A percentile compares a stretch with the other conserved stretches of the same genome.
Conservation (phyloP, 176 grass and related monocot species). For the Hordeum marinum region DNA sequence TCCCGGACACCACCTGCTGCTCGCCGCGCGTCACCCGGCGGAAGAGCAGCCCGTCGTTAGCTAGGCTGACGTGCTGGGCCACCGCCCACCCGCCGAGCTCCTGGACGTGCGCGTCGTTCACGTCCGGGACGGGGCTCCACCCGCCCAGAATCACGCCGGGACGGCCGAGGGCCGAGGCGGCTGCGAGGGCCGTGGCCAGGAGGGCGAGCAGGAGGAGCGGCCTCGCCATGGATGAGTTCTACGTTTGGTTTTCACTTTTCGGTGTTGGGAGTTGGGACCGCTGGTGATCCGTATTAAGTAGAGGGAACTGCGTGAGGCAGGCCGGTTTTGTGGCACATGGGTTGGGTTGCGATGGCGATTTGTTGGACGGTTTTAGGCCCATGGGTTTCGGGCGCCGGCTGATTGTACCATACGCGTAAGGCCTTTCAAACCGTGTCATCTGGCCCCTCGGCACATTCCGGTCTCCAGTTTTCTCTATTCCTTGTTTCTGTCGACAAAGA, state of each 20-base stretch:
- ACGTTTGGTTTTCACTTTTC: no score
- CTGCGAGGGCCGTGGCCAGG: background rate
- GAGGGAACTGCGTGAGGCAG: background rate
- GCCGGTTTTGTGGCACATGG: background rate
- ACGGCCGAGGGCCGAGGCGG: background rate
- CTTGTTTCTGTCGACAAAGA: no score
- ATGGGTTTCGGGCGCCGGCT: no score
- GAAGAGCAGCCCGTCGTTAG: background rate
- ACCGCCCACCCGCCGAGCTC: background rate
- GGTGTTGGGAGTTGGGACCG: background rate
- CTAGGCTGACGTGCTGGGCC: background rate
- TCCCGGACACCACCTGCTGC: background rate
- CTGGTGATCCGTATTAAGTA: background rate
- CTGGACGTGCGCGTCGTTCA: background rate
- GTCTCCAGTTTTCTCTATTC: no score
- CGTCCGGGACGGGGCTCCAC: background rate
- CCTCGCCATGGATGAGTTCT: background rate
- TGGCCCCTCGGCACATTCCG: no score
- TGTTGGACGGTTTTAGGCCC: background rate
- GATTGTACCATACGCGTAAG: no score
- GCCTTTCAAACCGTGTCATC: no score
- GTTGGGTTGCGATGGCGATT: background rate
- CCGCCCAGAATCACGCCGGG: background rate
- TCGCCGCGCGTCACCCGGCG: background rate
- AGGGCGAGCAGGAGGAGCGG: background rate